Evolutionary conservation across 208 protist species (phyloP).

Genomic region (Trypanosoma melophagium): DNA sequence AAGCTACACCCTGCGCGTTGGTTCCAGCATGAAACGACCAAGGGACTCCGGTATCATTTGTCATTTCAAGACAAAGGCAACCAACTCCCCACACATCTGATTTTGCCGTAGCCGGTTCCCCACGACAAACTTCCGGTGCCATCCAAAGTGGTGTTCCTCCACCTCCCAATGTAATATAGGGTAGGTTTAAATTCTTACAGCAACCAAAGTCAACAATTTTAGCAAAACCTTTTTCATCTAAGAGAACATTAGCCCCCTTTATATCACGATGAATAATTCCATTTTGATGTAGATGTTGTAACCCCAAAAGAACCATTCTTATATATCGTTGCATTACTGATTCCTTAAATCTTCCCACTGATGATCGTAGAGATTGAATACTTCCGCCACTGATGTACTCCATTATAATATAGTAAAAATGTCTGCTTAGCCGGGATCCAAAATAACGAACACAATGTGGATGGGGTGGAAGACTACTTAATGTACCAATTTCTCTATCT

Average conservation of each 20-base stretch:
- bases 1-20: slow-evolving; percentile 58
- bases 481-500: slow-evolving; percentile 62
- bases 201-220: slow-evolving; percentile 95
- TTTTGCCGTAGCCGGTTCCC: slow-evolving; percentile 56
- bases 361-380: slow-evolving; percentile 64
- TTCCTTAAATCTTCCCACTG: slow-evolving; percentile 58
- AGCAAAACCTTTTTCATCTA: slow-evolving; percentile 75
- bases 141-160: slow-evolving; percentile 82
- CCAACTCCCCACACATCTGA: slow-evolving; percentile 84
- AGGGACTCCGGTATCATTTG: slow-evolving; percentile 59
- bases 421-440: slow-evolving; percentile 54
- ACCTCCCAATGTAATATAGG: slow-evolving; percentile 39
- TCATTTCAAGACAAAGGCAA: slow-evolving; percentile 85
- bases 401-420: slow-evolving; percentile 85
- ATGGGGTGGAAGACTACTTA: slow-evolving; percentile 72
- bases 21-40: slow-evolving; percentile 60
- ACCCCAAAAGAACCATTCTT: slow-evolving; percentile 67
- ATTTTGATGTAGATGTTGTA: slow-evolving; percentile 74
- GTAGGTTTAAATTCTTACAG: slow-evolving; percentile 68
- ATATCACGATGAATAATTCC: slow-evolving; percentile 90
- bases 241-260: slow-evolving; percentile 90
- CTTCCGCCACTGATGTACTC: slow-evolving; percentile 87
- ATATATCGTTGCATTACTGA: slow-evolving; percentile 74
- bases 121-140: slow-evolving; percentile 83
- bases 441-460: slow-evolving; percentile 80